Percentiles rank a stretch among this genome's conserved stretches.
These are phyloP conservation scores for Primulina huaijiensis DNA, from an alignment of 257 asterid genomes.

Conservation along the genomic window DNA sequence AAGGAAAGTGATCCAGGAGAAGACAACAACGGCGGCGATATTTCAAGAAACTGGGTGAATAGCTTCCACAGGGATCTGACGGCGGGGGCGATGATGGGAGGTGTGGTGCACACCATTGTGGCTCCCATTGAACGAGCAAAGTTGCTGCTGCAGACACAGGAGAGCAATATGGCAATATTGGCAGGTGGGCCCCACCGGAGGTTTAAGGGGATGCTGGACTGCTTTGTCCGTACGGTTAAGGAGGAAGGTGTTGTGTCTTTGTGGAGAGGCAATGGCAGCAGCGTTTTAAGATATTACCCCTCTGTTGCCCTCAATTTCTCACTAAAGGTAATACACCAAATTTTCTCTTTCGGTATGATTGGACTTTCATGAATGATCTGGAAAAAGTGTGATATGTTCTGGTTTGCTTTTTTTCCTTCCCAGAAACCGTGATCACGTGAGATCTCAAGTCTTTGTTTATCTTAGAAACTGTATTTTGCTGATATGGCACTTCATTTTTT, in stretches of 20 bases:
- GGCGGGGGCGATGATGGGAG: conserved; percentile 96
- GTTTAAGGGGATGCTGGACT: conserved; percentile 93
- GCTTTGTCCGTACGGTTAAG: conserved; percentile 65
- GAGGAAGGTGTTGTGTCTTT: conserved; percentile 86
- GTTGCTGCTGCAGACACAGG: conserved; percentile 94
- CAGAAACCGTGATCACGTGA: too few relatives aligned
- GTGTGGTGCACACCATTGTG: conserved; percentile 93
- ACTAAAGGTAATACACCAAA: conserved; percentile 58
- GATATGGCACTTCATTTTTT: background rate
- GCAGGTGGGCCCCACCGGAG: conserved; percentile 66
- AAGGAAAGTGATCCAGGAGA: too few relatives aligned
- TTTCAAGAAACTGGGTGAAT: conserved; percentile 33
- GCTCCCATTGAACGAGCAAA: conserved; percentile 97
- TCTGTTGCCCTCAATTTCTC: conserved; percentile 97
- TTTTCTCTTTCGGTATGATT: background rate
- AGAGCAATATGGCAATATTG: conserved; percentile 80
- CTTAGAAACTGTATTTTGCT: background rate
- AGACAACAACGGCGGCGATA: too few relatives aligned
- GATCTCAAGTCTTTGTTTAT: too few relatives aligned
- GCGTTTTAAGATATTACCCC: conserved; percentile 92
- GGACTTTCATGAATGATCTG: too few relatives aligned
- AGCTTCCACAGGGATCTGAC: conserved; percentile 77
- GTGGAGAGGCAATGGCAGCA: conserved; percentile 99
- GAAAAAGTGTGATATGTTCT: too few relatives aligned
- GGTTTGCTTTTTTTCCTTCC: too few relatives aligned